Conservation (phyloP, 2,329 filamentous ascomycete genomes). For the Furcasterigmium sp. region DNA sequence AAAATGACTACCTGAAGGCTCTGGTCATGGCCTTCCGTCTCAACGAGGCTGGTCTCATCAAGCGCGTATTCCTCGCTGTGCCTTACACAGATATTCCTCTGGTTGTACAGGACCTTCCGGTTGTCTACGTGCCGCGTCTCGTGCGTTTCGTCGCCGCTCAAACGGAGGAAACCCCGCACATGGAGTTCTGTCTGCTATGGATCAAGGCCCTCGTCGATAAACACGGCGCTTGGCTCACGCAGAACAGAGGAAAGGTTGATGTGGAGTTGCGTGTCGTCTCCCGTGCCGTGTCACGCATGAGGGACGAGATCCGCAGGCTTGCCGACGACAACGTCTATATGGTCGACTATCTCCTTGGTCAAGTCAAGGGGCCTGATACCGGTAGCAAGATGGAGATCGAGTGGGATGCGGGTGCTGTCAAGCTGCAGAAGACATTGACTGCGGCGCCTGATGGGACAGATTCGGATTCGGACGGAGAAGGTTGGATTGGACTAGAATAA, state of each 20-base stretch:
- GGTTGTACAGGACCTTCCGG: slow-evolving; percentile 73
- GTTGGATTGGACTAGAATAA: slow-evolving; percentile 46
- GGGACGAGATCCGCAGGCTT: slow-evolving; percentile 74
- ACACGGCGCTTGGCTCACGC: slow-evolving; percentile 81
- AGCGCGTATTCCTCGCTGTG: slow-evolving; percentile 78
- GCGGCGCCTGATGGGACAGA: slow-evolving; percentile 18
- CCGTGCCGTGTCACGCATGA: slow-evolving; percentile 73
- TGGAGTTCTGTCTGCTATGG: slow-evolving; percentile 94
- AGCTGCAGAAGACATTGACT: slow-evolving; percentile 7
- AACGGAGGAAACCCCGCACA: slow-evolving; percentile 83
- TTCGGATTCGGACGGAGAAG: slow-evolving; percentile 33
- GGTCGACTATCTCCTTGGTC: slow-evolving; percentile 71
- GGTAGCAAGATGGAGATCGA: slow-evolving; percentile 19
- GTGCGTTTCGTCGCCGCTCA: slow-evolving; percentile 84
- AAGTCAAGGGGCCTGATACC: slow-evolving; percentile 25
- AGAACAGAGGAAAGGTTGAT: slow-evolving; percentile 73
- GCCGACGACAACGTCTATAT: slow-evolving; percentile 87
- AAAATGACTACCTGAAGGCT: slow-evolving; percentile 83
- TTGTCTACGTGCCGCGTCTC: slow-evolving; percentile 79
- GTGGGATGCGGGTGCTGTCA: slow-evolving; percentile 8
- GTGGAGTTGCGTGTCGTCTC: slow-evolving; percentile 80
- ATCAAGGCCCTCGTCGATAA: slow-evolving; percentile 75
- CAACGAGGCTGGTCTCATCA: slow-evolving; percentile 77
- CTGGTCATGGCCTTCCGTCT: slow-evolving; percentile 96
- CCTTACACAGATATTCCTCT: slow-evolving; percentile 70